Evolutionary conservation across 2,329 filamentous ascomycete genomes (phyloP).

Genomic region (Huntiella decipiens): DNA sequence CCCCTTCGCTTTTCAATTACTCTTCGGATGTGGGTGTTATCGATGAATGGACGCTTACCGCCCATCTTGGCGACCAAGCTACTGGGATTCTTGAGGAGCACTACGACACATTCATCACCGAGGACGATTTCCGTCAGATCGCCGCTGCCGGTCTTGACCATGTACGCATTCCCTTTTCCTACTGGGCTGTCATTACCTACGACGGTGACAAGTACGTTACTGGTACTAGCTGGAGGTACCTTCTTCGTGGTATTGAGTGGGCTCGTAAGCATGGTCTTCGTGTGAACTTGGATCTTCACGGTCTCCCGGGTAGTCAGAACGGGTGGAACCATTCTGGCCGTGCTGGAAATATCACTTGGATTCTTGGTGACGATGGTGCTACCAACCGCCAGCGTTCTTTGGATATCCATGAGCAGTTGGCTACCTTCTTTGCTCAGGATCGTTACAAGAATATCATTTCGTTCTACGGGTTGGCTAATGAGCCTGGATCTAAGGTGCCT

Average conservation of each 20-base stretch:
- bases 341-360: slow-evolving; percentile 19
- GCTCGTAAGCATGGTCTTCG: slow-evolving; percentile 31
- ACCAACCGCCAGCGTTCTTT: slow-evolving; percentile 30
- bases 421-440: slow-evolving; percentile 16
- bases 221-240: slow-evolving; percentile 21
- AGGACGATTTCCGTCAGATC: slow-evolving; percentile 36
- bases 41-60: slow-evolving; percentile 31
- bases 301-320: slow-evolving; percentile 36
- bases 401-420: slow-evolving; percentile 28
- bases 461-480: slow-evolving; percentile 50
- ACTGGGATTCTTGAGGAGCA: slow-evolving; percentile 26
- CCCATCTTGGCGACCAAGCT: slow-evolving; percentile 27
- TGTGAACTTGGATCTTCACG: slow-evolving; percentile 40
- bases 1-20: slow-evolving; percentile 47
- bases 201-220: slow-evolving; percentile 29
- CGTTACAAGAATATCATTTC: slow-evolving; percentile 34
- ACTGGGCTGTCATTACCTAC: slow-evolving; percentile 36
- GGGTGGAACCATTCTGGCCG: slow-evolving; percentile 45
- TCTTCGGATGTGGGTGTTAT: slow-evolving; percentile 21
- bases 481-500: slow-evolving; percentile 42
- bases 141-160: slow-evolving; percentile 36
- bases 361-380: slow-evolving; percentile 13
- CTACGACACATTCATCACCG: slow-evolving; percentile 31
- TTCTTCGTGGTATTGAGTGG: slow-evolving; percentile 38
- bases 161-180: slow-evolving; percentile 39